A percentile compares a stretch with the other conserved stretches of the same genome.
phyloP scores from a whole-genome alignment of 1,284 basidiomycete genomes.

The Cystobasidiaceae sp. region DNA sequence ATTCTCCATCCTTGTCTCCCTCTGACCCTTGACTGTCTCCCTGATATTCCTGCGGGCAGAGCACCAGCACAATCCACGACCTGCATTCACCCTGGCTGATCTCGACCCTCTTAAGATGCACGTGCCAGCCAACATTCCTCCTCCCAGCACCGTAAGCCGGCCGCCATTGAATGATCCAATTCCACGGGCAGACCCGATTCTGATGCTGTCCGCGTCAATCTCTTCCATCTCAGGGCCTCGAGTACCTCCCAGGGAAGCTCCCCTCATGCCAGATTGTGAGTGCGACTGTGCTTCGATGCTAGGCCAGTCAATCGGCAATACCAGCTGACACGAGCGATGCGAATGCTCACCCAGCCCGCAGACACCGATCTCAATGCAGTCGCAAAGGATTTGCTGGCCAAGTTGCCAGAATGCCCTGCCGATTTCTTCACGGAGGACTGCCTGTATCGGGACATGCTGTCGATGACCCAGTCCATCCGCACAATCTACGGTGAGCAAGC shows the following conservation, averaged over 20 bases:
- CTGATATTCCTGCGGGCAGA: no score
- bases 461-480: conserved; percentile 62
- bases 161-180: no score
- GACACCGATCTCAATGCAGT: conserved; percentile 10
- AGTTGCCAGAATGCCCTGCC: conserved; percentile 43
- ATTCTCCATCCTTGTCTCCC: no score
- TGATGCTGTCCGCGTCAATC: neutral
- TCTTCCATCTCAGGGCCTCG: neutral
- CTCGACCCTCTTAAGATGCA: no score
- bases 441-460: conserved; percentile 59
- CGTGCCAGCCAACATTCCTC: no score
- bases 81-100: no score
- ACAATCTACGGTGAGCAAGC: conserved; percentile 53
- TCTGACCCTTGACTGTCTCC: no score
- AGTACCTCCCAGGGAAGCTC: conserved; percentile 12
- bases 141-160: no score
- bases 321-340: neutral
- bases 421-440: conserved; percentile 52
- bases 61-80: no score
- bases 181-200: neutral
- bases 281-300: neutral
- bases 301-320: neutral
- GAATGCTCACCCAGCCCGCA: neutral
- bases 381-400: neutral
- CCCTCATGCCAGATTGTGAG: neutral